Evolutionary conservation across 177 flowering plant species (phyloP).

Genomic region (Viscum album): DNA sequence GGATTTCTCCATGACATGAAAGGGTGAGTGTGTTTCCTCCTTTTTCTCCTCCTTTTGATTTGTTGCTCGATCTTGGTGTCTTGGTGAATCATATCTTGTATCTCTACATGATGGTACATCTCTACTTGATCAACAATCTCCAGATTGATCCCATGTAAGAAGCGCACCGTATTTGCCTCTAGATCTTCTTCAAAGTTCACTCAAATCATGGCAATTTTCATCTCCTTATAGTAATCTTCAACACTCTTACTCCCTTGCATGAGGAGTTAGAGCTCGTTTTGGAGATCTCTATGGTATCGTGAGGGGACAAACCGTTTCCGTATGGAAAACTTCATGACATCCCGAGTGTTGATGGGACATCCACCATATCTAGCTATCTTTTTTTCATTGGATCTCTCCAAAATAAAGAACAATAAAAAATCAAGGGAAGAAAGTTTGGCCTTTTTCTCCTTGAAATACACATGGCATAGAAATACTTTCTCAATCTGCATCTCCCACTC

Average conservation of each 20-base stretch:
- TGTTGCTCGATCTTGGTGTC: neutral
- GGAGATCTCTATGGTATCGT: neutral
- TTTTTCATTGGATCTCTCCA: neutral
- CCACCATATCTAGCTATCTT: neutral
- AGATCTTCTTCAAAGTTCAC: neutral
- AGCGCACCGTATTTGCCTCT: neutral
- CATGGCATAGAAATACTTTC: neutral
- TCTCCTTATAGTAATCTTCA: neutral
- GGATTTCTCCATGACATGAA: neutral
- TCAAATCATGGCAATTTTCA: neutral
- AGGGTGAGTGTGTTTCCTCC: too few species aligned
- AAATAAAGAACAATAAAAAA: neutral
- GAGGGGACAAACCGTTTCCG: too few species aligned
- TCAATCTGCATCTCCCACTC: neutral
- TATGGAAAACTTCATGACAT: too few species aligned
- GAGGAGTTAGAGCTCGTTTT: neutral
- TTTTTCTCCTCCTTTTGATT: neutral
- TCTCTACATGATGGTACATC: neutral
- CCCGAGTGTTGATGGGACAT: neutral
- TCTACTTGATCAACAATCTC: neutral
- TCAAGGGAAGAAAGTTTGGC: neutral
- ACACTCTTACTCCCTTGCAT: neutral
- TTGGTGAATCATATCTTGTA: neutral
- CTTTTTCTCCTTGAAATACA: neutral
- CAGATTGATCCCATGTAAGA: neutral